Conservation (phyloP, 495 filamentous ascomycete genomes). For the Penicillium fimorum region DNA sequence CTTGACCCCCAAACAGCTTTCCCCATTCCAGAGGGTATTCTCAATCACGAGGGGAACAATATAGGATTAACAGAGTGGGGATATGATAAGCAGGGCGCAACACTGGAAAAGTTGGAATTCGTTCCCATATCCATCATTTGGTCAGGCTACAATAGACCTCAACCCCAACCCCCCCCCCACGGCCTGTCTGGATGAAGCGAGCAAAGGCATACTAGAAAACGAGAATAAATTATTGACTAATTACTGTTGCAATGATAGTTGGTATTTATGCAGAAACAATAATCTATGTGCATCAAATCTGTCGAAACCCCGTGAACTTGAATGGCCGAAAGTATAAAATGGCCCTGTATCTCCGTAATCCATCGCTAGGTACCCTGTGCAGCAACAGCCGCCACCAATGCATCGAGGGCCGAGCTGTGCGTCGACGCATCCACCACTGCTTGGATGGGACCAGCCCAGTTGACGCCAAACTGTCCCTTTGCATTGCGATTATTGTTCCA, state of each 20-base stretch:
- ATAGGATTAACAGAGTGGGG: conserved; percentile 59
- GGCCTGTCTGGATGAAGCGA: conserved; percentile 11
- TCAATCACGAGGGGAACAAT: conserved; percentile 60
- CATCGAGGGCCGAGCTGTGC: conserved; percentile 12
- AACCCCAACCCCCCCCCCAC: conserved; percentile 5
- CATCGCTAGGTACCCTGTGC: conserved; percentile 13
- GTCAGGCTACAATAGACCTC: conserved; percentile 15
- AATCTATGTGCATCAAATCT: neutral
- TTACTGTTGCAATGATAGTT: neutral
- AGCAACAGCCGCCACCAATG: conserved; percentile 61
- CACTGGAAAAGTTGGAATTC: conserved; percentile 9
- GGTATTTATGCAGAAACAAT: neutral
- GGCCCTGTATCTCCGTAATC: too few species aligned
- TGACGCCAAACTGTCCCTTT: conserved; percentile 50
- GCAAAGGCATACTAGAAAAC: conserved; percentile 12
- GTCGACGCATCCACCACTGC: conserved; percentile 58
- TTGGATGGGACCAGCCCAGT: conserved; percentile 58
- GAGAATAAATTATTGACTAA: neutral
- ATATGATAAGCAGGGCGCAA: conserved; percentile 34
- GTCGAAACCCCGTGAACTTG: neutral
- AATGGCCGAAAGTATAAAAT: neutral
- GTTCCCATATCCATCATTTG: conserved; percentile 10
- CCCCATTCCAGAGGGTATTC: conserved; percentile 60
- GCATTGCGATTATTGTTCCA: conserved; percentile 58
- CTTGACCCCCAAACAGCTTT: conserved; percentile 65